phyloP scores from a whole-genome alignment of 1,284 basidiomycete species.

The Sporisorium graminicola region DNA sequence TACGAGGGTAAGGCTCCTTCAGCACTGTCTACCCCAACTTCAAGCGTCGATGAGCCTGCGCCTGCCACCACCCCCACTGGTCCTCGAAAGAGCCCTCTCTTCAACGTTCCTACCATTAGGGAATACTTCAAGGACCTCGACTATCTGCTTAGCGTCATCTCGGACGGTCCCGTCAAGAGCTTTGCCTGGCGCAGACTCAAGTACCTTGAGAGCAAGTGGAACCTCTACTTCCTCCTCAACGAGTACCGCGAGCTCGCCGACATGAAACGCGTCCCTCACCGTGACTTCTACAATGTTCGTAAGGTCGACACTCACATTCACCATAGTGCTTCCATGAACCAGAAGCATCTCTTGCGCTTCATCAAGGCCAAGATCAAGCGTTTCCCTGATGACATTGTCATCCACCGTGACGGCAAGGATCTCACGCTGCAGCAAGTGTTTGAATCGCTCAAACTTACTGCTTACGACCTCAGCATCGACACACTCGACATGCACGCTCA shows the following conservation, averaged over 20 bases:
- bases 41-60: conserved; percentile 37
- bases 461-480: conserved; percentile 98
- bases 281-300: conserved; percentile 98
- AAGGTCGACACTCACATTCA: conserved; percentile 99
- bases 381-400: conserved; percentile 87
- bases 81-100: conserved; percentile 73
- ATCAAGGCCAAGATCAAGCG: conserved; percentile 98
- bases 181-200: conserved; percentile 93
- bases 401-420: conserved; percentile 90
- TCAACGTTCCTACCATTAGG: conserved; percentile 84
- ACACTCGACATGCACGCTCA: conserved; percentile 99
- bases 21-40: conserved; percentile 24
- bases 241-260: conserved; percentile 94
- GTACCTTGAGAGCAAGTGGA: conserved; percentile 95
- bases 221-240: conserved; percentile 91
- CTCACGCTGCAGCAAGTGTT: conserved; percentile 94
- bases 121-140: conserved; percentile 99
- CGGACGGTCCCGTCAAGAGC: conserved; percentile 94
- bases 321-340: conserved; percentile 99
- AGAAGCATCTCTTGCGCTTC: conserved; percentile 98
- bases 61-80: conserved; percentile 18
- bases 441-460: conserved; percentile 91
- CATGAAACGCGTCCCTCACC: conserved; percentile 84
- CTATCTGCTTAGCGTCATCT: conserved; percentile 76
- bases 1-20: conserved; percentile 49